phyloP scores from a whole-genome alignment of 139 green algal genomes.

The Pycnococcus provasolii region DNA sequence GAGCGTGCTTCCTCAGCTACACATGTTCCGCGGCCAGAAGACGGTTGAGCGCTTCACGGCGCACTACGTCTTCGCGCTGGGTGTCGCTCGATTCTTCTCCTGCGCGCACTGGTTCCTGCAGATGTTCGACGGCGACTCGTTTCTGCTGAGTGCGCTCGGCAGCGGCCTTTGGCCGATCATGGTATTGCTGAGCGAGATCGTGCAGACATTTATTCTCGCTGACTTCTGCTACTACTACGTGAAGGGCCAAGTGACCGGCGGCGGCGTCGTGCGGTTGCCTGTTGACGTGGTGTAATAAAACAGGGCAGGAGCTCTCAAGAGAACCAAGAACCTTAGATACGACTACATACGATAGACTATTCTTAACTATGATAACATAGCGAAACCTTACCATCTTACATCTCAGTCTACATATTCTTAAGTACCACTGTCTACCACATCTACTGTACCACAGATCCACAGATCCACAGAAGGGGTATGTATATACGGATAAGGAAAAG shows the following conservation, averaged over 20 bases:
- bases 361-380: too few species aligned
- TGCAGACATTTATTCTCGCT: conserved; percentile 95
- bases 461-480: too few species aligned
- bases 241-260: conserved; percentile 77
- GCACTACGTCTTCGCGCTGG: conserved; percentile 96
- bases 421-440: too few species aligned
- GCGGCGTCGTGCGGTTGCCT: conserved; percentile 76
- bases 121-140: conserved; percentile 80
- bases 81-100: conserved; percentile 86
- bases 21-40: conserved; percentile 51
- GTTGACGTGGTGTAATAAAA: conserved; percentile 58
- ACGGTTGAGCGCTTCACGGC: conserved; percentile 94
- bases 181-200: conserved; percentile 90
- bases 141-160: conserved; percentile 70
- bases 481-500: too few species aligned
- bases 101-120: conserved; percentile 83
- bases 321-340: not conserved
- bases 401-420: too few species aligned
- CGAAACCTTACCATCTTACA: too few species aligned
- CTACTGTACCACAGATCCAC: too few species aligned
- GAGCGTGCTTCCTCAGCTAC: conserved; percentile 88
- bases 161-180: conserved; percentile 87
- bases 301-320: not conserved
- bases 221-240: conserved; percentile 99
- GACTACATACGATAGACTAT: too few species aligned